A percentile compares a stretch with the other conserved stretches of the same genome.
Conservation (phyloP, 495 filamentous ascomycete species). For the Podospora appendiculata region DNA sequence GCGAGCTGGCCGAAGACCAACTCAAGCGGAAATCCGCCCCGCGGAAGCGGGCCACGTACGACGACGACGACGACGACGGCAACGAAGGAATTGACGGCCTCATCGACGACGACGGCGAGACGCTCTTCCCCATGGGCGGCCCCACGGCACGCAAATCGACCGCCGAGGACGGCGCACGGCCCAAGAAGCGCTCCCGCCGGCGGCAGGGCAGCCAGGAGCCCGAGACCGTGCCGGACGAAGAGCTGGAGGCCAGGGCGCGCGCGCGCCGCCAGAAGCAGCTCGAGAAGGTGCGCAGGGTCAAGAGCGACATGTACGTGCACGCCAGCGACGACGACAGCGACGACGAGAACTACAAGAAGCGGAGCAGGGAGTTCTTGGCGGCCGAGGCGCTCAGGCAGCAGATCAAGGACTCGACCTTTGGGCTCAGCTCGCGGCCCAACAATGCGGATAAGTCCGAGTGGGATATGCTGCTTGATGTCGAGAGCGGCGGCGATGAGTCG, state of each 20-base stretch:
- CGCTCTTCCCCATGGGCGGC: constrained; percentile 59
- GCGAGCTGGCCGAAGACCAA: constrained; percentile 61
- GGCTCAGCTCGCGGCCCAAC: constrained; percentile 7
- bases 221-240: constrained; percentile 35
- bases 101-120: constrained; percentile 53
- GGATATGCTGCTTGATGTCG: constrained; percentile 12
- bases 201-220: constrained; percentile 27
- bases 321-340: constrained; percentile 76
- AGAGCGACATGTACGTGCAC: constrained; percentile 73
- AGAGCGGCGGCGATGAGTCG: neutral
- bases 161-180: constrained; percentile 28
- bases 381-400: constrained; percentile 45
- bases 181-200: constrained; percentile 42
- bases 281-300: constrained; percentile 66
- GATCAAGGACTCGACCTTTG: constrained; percentile 21
- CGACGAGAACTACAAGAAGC: constrained; percentile 57
- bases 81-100: constrained; percentile 34
- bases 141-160: constrained; percentile 45
- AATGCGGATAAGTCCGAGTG: constrained; percentile 1
- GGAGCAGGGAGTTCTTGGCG: constrained; percentile 62
- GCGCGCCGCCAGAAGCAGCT: constrained; percentile 49
- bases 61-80: constrained; percentile 50
- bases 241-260: constrained; percentile 36
- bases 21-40: constrained; percentile 59
- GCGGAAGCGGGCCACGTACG: constrained; percentile 45